phyloP scores from a whole-genome alignment of 2,329 filamentous ascomycete genomes.

The Aspergillus sp. region DNA sequence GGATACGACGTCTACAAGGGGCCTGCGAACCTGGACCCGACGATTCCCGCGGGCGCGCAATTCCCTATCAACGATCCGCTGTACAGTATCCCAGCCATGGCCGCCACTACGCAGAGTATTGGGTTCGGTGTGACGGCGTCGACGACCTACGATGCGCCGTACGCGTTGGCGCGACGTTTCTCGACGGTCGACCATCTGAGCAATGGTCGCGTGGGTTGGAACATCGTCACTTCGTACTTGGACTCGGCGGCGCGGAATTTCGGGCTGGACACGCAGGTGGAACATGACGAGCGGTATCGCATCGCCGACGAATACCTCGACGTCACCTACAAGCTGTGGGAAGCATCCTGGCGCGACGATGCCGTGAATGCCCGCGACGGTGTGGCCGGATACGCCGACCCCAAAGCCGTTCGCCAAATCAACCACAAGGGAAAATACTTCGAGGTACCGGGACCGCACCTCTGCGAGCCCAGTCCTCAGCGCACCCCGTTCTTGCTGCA shows the following conservation, averaged over 20 bases:
- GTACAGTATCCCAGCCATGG: conserved; percentile 47
- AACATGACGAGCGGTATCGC: conserved; percentile 51
- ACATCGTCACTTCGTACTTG: conserved; percentile 52
- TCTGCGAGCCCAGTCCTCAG: conserved; percentile 47
- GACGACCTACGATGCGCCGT: conserved; percentile 56
- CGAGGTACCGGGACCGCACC: conserved; percentile 45
- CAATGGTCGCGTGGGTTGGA: conserved; percentile 53
- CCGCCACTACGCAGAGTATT: conserved; percentile 47
- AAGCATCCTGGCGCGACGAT: conserved; percentile 51
- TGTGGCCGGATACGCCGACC: conserved; percentile 31
- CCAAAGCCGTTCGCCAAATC: conserved; percentile 36
- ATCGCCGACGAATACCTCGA: conserved; percentile 51
- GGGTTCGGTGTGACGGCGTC: conserved; percentile 55
- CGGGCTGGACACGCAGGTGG: conserved; percentile 45
- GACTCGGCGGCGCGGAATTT: conserved; percentile 51
- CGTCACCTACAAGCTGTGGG: conserved; percentile 52
- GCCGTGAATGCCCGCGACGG: conserved; percentile 28
- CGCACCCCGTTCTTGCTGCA: conserved; percentile 51
- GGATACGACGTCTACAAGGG: conserved; percentile 50
- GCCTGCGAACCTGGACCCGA: conserved; percentile 38
- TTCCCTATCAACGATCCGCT: conserved; percentile 47
- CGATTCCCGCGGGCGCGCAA: conserved; percentile 41
- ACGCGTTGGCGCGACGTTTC: conserved; percentile 55
- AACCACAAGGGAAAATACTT: conserved; percentile 44
- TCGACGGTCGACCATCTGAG: conserved; percentile 56